Evolutionary conservation across 2,329 filamentous ascomycete species (phyloP).

Genomic region (Diaporthe nobilis): DNA sequence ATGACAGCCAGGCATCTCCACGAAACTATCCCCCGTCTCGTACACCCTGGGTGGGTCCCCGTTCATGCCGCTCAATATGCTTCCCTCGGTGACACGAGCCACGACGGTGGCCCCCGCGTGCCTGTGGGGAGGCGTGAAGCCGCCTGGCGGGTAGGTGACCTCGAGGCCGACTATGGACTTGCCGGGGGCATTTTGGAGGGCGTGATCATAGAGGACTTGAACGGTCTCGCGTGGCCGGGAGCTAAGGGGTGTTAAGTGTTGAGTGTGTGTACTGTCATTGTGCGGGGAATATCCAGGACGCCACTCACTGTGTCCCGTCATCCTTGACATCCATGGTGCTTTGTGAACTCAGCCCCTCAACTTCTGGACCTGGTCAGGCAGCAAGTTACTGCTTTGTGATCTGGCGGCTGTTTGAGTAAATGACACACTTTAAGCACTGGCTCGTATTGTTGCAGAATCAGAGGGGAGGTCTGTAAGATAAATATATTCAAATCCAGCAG

Average conservation of each 20-base stretch:
- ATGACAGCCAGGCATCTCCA: neutral
- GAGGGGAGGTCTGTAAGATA: neutral
- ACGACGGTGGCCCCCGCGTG: constrained; percentile 11
- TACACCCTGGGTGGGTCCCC: neutral
- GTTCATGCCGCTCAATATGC: constrained; percentile 17
- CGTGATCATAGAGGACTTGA: neutral
- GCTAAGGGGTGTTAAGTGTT: neutral
- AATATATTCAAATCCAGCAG: neutral
- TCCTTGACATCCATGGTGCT: neutral
- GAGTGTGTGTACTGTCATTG: no score
- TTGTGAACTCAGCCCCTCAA: no score
- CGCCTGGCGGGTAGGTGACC: neutral
- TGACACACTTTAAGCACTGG: neutral
- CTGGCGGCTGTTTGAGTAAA: neutral
- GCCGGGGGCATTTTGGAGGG: neutral
- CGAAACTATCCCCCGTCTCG: neutral
- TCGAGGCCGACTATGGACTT: constrained; percentile 16
- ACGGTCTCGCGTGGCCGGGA: neutral
- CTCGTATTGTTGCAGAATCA: no score
- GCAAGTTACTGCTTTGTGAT: neutral
- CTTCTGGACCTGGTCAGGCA: neutral
- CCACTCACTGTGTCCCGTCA: neutral
- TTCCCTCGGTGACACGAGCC: neutral
- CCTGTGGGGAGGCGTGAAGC: constrained; percentile 3
- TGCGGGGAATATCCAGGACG: neutral